These are phyloP conservation scores for Tylopilus orsonianus DNA, from an alignment of 1,284 basidiomycete species.

Conservation along the genomic window DNA sequence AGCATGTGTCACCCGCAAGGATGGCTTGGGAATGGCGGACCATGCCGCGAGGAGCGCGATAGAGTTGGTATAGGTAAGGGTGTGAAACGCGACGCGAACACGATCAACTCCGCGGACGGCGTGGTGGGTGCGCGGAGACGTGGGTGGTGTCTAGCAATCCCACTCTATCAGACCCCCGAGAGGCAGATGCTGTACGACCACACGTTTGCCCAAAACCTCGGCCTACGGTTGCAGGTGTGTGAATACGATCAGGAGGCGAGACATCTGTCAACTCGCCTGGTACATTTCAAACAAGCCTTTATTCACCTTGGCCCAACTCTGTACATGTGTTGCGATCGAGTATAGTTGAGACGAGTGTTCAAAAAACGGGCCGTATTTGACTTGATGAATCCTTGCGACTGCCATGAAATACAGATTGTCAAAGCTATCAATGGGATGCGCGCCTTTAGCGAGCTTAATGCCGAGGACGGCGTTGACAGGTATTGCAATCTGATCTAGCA, in stretches of 20 bases:
- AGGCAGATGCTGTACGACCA: conserved; percentile 94
- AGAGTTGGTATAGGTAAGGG: conserved; percentile 9
- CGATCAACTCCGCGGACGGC: conserved; percentile 23
- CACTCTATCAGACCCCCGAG: conserved; percentile 80
- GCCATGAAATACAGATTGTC: conserved; percentile 80
- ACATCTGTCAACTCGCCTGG: conserved; percentile 46
- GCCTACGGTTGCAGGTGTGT: conserved; percentile 46
- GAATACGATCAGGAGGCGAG: neutral
- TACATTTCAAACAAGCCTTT: conserved; percentile 96
- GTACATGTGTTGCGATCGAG: conserved; percentile 83
- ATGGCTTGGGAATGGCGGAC: conserved; percentile 8
- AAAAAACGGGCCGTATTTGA: conserved; percentile 86
- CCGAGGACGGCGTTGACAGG: conserved; percentile 57
- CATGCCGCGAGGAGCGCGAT: conserved; percentile 3
- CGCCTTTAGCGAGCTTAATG: conserved; percentile 48
- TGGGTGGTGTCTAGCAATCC: conserved; percentile 36
- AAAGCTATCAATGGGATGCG: conserved; percentile 21
- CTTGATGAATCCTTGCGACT: conserved; percentile 76
- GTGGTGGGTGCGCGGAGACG: conserved; percentile 2
- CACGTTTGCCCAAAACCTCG: conserved; percentile 94
- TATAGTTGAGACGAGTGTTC: conserved; percentile 92
- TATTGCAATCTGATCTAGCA: conserved; percentile 55
- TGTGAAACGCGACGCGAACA: conserved; percentile 21
- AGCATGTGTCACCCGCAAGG: neutral
- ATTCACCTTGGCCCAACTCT: conserved; percentile 88